A percentile compares a stretch with the other conserved stretches of the same genome.
Conservation (phyloP, 768 basidiomycete genomes). For the Agaricus blazei region DNA sequence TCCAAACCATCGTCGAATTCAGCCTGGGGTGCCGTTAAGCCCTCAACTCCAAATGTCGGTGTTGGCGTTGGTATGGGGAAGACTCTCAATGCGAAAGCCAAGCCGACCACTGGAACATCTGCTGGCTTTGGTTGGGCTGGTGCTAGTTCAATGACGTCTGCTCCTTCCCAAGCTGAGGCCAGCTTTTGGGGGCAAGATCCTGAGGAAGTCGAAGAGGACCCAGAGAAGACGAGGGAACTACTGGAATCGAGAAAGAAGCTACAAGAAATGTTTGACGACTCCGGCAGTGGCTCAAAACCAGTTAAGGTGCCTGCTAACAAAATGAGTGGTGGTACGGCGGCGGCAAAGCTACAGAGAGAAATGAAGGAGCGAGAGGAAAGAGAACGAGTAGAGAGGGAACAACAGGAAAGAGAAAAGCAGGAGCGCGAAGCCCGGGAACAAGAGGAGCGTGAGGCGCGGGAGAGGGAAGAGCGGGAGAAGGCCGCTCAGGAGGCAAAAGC, state of each 20-base stretch:
- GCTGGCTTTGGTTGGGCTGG: slow-evolving; percentile 1
- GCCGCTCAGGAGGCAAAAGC: slow-evolving; percentile 20
- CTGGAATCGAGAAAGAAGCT: slow-evolving; percentile 1
- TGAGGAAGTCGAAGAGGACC: neutral
- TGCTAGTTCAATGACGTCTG: neutral
- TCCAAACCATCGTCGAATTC: neutral
- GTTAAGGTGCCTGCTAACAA: neutral
- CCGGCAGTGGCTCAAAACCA: neutral
- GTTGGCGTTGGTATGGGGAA: neutral
- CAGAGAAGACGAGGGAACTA: neutral
- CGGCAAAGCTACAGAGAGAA: neutral
- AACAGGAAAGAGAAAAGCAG: neutral
- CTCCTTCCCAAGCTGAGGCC: neutral
- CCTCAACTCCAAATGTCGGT: neutral
- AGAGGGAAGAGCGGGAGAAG: slow-evolving; percentile 12
- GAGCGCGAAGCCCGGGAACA: neutral
- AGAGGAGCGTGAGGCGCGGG: neutral
- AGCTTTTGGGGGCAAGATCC: neutral
- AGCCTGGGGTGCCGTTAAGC: neutral
- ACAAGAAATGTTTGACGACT: slow-evolving; percentile 1
- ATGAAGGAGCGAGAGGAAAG: slow-evolving; percentile 5
- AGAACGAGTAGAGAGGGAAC: neutral
- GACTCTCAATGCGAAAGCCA: neutral
- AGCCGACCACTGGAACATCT: slow-evolving; percentile 3
- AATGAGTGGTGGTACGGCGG: neutral